Evolutionary conservation across 768 basidiomycete genomes (phyloP).

Genomic region (Phaeolepiota aurea): DNA sequence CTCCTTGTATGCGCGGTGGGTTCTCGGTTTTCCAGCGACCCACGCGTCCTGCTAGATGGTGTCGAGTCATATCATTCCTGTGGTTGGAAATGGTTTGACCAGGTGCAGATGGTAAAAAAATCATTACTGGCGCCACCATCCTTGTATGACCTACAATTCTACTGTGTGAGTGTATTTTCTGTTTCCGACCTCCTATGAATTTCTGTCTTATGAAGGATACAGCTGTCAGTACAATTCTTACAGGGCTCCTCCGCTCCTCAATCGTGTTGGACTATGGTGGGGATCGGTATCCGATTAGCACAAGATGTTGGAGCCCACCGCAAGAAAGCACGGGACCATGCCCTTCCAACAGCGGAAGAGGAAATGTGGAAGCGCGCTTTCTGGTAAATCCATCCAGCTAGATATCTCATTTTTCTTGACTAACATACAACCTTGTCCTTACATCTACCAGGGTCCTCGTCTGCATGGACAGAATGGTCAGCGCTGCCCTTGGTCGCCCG

Average conservation of each 20-base stretch:
- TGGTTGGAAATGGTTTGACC: slow-evolving; percentile 64
- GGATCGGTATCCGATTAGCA: slow-evolving; percentile 63
- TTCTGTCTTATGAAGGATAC: too few species aligned
- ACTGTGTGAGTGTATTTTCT: slow-evolving; percentile 31
- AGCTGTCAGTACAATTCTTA: slow-evolving; percentile 49
- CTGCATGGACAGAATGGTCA: slow-evolving; percentile 41
- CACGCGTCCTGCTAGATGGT: slow-evolving; percentile 37
- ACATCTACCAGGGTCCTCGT: slow-evolving; percentile 40
- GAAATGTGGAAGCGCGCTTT: slow-evolving; percentile 73
- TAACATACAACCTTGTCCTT: background rate
- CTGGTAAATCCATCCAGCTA: slow-evolving; percentile 28
- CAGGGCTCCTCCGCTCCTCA: slow-evolving; percentile 54
- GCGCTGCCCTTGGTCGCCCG: slow-evolving; percentile 58
- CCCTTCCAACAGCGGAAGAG: slow-evolving; percentile 39
- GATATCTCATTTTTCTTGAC: background rate
- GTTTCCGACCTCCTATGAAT: background rate
- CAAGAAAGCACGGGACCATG: slow-evolving; percentile 22
- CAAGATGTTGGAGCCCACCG: slow-evolving; percentile 77
- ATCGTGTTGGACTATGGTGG: slow-evolving; percentile 61
- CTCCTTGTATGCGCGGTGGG: slow-evolving; percentile 69
- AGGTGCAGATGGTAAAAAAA: slow-evolving; percentile 57
- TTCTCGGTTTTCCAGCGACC: slow-evolving; percentile 50
- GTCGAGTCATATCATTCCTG: slow-evolving; percentile 31
- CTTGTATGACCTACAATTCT: slow-evolving; percentile 70
- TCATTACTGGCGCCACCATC: slow-evolving; percentile 56